A percentile compares a stretch with the other conserved stretches of the same genome.
Conservation (phyloP, 2,329 filamentous ascomycete species). For the Xylariaceae sp. region DNA sequence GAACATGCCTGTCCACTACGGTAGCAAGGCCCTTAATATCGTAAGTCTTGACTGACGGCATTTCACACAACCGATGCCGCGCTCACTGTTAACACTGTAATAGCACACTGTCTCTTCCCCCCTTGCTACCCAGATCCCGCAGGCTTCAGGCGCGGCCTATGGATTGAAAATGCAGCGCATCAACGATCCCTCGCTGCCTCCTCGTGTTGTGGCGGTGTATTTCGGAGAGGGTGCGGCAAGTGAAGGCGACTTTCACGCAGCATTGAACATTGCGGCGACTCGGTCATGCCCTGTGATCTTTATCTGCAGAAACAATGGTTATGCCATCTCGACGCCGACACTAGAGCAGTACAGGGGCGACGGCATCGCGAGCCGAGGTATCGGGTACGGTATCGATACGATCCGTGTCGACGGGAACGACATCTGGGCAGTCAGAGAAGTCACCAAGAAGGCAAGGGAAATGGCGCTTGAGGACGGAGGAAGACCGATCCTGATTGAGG, state of each 20-base stretch:
- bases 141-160: constrained; percentile 82
- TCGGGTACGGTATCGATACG: constrained; percentile 91
- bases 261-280: constrained; percentile 85
- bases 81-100: constrained; percentile 12
- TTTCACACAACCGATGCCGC: neutral
- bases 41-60: constrained; percentile 41
- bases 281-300: constrained; percentile 83
- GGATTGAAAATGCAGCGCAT: constrained; percentile 76
- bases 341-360: constrained; percentile 88
- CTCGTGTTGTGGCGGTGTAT: constrained; percentile 72
- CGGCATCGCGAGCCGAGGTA: constrained; percentile 78
- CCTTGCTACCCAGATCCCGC: constrained; percentile 82
- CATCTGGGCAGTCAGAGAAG: constrained; percentile 81
- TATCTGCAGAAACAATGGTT: constrained; percentile 90
- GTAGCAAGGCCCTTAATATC: constrained; percentile 76
- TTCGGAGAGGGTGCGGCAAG: constrained; percentile 88
- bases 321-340: constrained; percentile 84
- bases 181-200: constrained; percentile 62
- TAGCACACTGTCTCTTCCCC: constrained; percentile 83
- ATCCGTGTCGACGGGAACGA: constrained; percentile 93
- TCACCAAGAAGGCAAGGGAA: constrained; percentile 67
- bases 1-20: constrained; percentile 98
- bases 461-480: constrained; percentile 78
- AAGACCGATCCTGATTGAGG: constrained; percentile 80
- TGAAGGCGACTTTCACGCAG: constrained; percentile 89